These are phyloP conservation scores for Fraxinus velutina DNA, from an alignment of 305 asterid genomes.

Conservation along the genomic window DNA sequence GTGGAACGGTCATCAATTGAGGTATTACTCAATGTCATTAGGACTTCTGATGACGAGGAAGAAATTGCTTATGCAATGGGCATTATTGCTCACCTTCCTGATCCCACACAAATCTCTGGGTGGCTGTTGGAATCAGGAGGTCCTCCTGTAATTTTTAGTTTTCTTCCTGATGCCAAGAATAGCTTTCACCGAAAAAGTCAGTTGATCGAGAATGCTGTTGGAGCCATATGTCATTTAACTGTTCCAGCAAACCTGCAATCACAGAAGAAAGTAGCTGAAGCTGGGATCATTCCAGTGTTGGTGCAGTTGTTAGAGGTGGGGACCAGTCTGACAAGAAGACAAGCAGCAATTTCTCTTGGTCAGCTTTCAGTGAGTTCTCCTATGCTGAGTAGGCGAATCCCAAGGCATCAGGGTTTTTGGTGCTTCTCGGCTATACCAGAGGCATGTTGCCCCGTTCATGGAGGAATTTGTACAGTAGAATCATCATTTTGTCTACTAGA, in stretches of 20 bases:
- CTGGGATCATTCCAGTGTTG: conserved; percentile 39
- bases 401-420: conserved; percentile 45
- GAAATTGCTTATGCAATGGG: conserved; percentile 57
- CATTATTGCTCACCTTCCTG: conserved; percentile 51
- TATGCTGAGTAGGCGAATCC: conserved; percentile 35
- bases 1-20: conserved; percentile 40
- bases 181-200: conserved; percentile 27
- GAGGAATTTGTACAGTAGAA: conserved; percentile 44
- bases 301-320: conserved; percentile 49
- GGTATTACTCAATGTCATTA: conserved; percentile 41
- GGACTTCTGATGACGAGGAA: conserved; percentile 38
- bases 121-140: conserved; percentile 53
- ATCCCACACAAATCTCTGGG: conserved; percentile 37
- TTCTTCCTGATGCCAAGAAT: conserved; percentile 28
- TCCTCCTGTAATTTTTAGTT: conserved; percentile 31
- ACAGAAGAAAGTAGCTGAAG: conserved; percentile 58
- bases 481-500: conserved; percentile 60
- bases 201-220: conserved; percentile 48
- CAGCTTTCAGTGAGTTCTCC: conserved; percentile 52
- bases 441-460: conserved; percentile 49
- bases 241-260: conserved; percentile 28
- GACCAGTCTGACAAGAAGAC: conserved; percentile 36
- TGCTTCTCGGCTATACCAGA: conserved; percentile 52
- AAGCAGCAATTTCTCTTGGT: conserved; percentile 46
- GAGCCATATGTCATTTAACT: conserved; percentile 56